A percentile compares a stretch with the other conserved stretches of the same genome.
phyloP scores from a whole-genome alignment of 2,329 filamentous ascomycete genomes.

The Camptophora hylomeconis region DNA sequence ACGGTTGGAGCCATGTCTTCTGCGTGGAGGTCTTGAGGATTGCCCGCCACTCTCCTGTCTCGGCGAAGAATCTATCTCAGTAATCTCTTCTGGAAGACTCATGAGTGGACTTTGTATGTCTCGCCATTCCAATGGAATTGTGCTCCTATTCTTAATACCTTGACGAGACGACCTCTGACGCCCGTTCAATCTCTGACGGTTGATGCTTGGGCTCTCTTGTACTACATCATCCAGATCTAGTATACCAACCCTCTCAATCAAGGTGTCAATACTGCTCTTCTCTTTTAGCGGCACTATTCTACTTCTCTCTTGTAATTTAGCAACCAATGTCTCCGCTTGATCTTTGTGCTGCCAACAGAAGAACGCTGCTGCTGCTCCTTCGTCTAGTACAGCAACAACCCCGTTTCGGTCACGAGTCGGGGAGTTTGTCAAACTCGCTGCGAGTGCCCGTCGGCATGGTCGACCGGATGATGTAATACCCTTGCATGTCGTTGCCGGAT shows the following conservation, averaged over 20 bases:
- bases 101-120: slow-evolving; percentile 33
- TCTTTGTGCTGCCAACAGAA: slow-evolving; percentile 97
- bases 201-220: slow-evolving; percentile 12
- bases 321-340: slow-evolving; percentile 47
- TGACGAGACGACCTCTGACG: slow-evolving; percentile 13
- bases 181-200: slow-evolving; percentile 15
- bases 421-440: slow-evolving; percentile 20
- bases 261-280: slow-evolving; percentile 71
- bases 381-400: slow-evolving; percentile 17
- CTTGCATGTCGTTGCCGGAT: slow-evolving; percentile 72
- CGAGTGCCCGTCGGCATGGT: slow-evolving; percentile 63
- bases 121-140: slow-evolving; percentile 31
- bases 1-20: too few species aligned
- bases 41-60: too few species aligned
- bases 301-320: slow-evolving; percentile 35
- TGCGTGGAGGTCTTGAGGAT: slow-evolving; percentile 7
- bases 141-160: slow-evolving; percentile 9
- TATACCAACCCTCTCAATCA: slow-evolving; percentile 66
- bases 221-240: slow-evolving; percentile 43
- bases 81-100: slow-evolving; percentile 27
- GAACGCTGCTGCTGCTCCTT: slow-evolving; percentile 27
- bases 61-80: too few species aligned
- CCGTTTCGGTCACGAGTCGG: slow-evolving; percentile 15
- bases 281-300: slow-evolving; percentile 46
- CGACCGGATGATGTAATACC: slow-evolving; percentile 74